These are phyloP conservation scores for Gracilaria caudata DNA, from an alignment of 23 red algal genomes.

Conservation along the genomic window DNA sequence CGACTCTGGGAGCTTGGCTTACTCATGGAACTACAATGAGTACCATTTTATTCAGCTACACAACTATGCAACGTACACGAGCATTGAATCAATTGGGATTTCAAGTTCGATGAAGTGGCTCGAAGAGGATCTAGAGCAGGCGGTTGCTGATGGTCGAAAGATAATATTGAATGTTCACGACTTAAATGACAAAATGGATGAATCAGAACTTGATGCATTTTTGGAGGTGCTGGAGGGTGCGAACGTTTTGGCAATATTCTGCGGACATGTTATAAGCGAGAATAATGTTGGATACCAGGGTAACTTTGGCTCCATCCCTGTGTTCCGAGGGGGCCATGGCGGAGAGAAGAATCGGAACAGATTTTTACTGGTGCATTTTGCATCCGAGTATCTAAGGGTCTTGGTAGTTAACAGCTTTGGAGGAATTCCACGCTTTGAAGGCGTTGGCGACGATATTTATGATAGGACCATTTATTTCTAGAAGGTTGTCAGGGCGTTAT, in stretches of 20 bases:
- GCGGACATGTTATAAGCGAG: constrained; percentile 1
- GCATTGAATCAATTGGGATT: not conserved
- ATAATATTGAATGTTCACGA: constrained; percentile 13
- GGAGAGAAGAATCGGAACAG: constrained; percentile 14
- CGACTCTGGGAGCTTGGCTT: constrained; percentile 6
- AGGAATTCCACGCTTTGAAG: not conserved
- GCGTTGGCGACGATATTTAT: not conserved
- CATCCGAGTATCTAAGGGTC: not conserved
- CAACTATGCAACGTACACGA: not conserved
- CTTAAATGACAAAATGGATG: not conserved
- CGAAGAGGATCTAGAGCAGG: not conserved
- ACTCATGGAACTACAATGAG: not conserved
- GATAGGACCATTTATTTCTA: not conserved
- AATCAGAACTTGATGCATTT: not conserved
- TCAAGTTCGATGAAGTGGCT: constrained; percentile 18
- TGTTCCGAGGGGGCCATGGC: constrained; percentile 19
- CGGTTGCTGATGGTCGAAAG: not conserved
- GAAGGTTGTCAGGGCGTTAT: too few relatives aligned
- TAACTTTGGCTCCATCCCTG: constrained; percentile 5
- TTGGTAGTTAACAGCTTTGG: not conserved
- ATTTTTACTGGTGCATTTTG: constrained; percentile 4
- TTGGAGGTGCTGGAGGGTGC: not conserved
- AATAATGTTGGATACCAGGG: constrained; percentile 14
- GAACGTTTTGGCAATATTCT: constrained; percentile 2
- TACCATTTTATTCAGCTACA: constrained; percentile 33